phyloP scores from a whole-genome alignment of 2,329 filamentous ascomycete genomes.

The Mollisia scopiformis region DNA sequence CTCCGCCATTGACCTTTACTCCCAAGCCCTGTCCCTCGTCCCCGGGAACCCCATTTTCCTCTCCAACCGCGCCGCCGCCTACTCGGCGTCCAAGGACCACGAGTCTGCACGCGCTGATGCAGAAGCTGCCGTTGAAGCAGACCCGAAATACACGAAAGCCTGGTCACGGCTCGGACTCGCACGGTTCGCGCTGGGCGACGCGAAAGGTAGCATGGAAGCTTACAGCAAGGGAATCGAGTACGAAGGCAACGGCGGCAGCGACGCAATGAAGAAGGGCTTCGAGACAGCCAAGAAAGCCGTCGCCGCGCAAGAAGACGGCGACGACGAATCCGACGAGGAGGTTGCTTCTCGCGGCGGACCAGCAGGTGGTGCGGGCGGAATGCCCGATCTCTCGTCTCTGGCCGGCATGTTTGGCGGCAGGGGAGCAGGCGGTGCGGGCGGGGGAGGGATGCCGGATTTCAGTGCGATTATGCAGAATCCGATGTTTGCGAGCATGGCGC shows the following conservation, averaged over 20 bases:
- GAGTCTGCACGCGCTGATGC: conserved; percentile 83
- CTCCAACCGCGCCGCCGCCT: conserved; percentile 93
- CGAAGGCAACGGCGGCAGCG: conserved; percentile 91
- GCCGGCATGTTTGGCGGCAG: conserved; percentile 74
- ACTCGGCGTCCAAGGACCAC: conserved; percentile 84
- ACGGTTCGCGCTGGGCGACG: conserved; percentile 87
- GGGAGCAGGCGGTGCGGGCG: conserved; percentile 64
- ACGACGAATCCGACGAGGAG: conserved; percentile 44
- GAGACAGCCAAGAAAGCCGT: conserved; percentile 90
- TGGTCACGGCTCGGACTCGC: conserved; percentile 94
- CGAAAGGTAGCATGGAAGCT: conserved; percentile 90
- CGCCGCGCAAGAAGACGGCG: conserved; percentile 70
- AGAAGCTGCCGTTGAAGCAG: conserved; percentile 83
- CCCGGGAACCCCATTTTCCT: conserved; percentile 95
- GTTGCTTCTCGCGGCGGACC: conserved; percentile 51
- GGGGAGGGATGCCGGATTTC: conserved; percentile 86
- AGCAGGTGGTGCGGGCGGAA: conserved; percentile 54
- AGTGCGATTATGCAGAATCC: conserved; percentile 92
- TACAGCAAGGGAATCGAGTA: conserved; percentile 92
- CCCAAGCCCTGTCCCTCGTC: conserved; percentile 78
- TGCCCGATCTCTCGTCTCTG: conserved; percentile 72
- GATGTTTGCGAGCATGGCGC: conserved; percentile 97
- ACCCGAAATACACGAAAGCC: conserved; percentile 94
- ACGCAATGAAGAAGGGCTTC: conserved; percentile 96
- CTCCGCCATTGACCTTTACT: conserved; percentile 83